phyloP scores from a whole-genome alignment of 2,329 filamentous ascomycete species.

The Didymellaceae sp. region DNA sequence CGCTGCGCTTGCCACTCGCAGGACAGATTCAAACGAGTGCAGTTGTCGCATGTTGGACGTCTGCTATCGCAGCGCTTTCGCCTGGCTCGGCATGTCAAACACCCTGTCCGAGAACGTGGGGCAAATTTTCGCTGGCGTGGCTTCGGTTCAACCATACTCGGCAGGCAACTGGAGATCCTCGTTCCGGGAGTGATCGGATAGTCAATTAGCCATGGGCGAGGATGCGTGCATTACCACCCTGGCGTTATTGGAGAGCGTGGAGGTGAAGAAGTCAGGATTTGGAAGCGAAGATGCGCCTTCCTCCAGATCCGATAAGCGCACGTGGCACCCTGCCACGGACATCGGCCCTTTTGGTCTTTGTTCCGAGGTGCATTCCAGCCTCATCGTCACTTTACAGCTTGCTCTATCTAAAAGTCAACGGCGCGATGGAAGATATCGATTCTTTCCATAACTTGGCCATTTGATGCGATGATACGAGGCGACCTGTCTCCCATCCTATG shows the following conservation, averaged over 20 bases:
- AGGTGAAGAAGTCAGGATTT: conserved; percentile 11
- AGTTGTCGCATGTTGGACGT: conserved; percentile 45
- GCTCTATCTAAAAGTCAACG: background rate
- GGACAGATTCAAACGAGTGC: conserved; percentile 43
- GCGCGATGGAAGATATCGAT: conserved; percentile 4
- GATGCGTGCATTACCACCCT: conserved; percentile 7
- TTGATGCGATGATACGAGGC: conserved; percentile 2
- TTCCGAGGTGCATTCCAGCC: conserved; percentile 9
- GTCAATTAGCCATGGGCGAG: conserved; percentile 17
- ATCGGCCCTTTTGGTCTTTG: conserved; percentile 10
- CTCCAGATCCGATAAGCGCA: conserved; percentile 15
- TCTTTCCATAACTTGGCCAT: background rate
- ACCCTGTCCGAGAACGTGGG: conserved; percentile 45
- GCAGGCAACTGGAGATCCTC: conserved; percentile 16
- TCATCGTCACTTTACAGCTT: background rate
- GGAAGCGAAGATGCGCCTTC: conserved; percentile 12
- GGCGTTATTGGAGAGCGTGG: conserved; percentile 11
- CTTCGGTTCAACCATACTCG: conserved; percentile 41
- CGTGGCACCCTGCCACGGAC: conserved; percentile 15
- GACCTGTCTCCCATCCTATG: conserved; percentile 16
- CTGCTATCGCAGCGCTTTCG: conserved; percentile 45
- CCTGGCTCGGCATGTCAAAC: conserved; percentile 44
- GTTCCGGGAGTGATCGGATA: conserved; percentile 15
- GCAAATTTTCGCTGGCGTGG: conserved; percentile 47
- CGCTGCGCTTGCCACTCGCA: conserved; percentile 47